A percentile compares a stretch with the other conserved stretches of the same genome.
Conservation (phyloP, 1,284 basidiomycete species). For the Moniliella sp. region DNA sequence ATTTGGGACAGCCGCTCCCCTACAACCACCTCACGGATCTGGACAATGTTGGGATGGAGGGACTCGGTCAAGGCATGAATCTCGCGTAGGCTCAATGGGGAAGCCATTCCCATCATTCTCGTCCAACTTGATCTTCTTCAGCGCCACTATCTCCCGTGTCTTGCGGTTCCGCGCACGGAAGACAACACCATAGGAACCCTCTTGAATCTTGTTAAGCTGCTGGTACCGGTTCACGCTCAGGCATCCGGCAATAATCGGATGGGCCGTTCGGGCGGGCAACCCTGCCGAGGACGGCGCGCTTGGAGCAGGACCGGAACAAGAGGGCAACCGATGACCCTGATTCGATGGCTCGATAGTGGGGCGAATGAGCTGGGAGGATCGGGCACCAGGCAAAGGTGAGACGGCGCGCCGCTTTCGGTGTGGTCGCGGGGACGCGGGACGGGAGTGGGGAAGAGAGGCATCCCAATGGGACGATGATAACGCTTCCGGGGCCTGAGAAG, state of each 20-base stretch:
- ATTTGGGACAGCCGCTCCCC: no score
- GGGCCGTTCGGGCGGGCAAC: constrained; percentile 3
- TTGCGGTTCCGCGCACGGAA: constrained; percentile 74
- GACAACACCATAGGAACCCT: constrained; percentile 92
- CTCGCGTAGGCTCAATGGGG: constrained; percentile 77
- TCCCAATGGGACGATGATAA: no score
- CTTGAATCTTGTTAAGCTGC: constrained; percentile 81
- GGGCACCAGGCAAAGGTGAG: no score
- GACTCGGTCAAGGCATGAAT: constrained; percentile 67
- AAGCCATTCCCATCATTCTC: constrained; percentile 95
- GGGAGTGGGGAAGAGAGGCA: no score
- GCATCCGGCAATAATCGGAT: constrained; percentile 15
- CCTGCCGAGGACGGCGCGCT: no score
- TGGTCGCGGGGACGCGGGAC: no score
- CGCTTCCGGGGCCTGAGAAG: no score
- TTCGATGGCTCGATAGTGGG: no score
- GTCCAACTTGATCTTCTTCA: constrained; percentile 94
- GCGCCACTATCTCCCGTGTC: constrained; percentile 66
- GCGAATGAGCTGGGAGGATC: no score
- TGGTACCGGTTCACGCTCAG: constrained; percentile 21
- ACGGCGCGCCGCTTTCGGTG: no score
- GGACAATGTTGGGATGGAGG: constrained; percentile 73
- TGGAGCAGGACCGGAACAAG: no score
- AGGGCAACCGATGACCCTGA: no score
- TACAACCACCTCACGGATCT: constrained; percentile 83